Base-by-base conservation (phyloP, 441 rosid genomes). In the Bruguiera hainesii region DNA sequence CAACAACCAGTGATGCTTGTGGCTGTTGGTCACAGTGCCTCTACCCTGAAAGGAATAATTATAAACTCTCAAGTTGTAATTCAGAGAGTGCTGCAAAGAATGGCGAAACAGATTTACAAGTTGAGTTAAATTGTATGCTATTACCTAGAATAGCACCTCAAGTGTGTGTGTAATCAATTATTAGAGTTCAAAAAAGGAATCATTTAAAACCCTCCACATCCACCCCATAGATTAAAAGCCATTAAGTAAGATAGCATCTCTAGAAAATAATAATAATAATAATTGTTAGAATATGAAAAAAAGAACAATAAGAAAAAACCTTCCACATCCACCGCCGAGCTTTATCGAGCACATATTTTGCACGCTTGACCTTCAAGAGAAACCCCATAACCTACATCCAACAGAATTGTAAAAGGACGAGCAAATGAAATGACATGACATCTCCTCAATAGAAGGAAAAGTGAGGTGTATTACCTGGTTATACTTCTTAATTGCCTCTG, bases 281-380 rank as follows among this genome's bases (percentile, higher is more conserved):
- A 55, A 23, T 1, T 23, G 58, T 55, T 55, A 23, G 15, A 23
- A 15, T 1, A 57, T 7, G 65, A 59, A 53, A 61, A 30, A 53
- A 55, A 16, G 57, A 56, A 26, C 55, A 37, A 78, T 60, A 42
- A 63, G 25, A 19, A 18, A 69, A 39, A 71, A 94, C 99, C 99
- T 94, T 94, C 98, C 99, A 91, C 92, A 94, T 91, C 97, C 93
- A 89, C 73, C 87, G 86, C 70, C 97, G 88, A 73, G 94, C 96
- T 83, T 94, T 89, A 81, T 88, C 98, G 52, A 94, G 97, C 55
- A 77, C 97, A 83, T 77, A 94, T 79, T 91, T 94, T 62, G 97
- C 99, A 66, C 89, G 92, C 81, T 94, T 94, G 76, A 91, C 99
- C 81, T 94, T 94, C 85, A 94, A 75, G 76, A 91, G 76, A 80